These are phyloP conservation scores for Podospora conica DNA, from an alignment of 495 filamentous ascomycete genomes.

Conservation along the genomic window DNA sequence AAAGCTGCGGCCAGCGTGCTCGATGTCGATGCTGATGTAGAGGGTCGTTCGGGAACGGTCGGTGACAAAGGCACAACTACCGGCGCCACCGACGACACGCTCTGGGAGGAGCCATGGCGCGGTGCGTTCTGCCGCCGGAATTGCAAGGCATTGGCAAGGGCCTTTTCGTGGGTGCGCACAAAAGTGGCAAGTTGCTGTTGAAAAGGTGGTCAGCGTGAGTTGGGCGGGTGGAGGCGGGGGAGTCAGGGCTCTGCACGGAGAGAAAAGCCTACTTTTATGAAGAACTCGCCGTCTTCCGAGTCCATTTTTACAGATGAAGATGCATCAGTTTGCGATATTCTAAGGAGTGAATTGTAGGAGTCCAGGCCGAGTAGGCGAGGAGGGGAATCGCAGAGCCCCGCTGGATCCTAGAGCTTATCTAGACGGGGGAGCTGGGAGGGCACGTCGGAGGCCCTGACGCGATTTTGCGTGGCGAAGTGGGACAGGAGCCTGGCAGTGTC, in stretches of 20 bases:
- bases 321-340: slow-evolving; percentile 32
- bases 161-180: slow-evolving; percentile 95
- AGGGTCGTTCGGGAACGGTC: slow-evolving; percentile 45
- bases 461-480: slow-evolving; percentile 20
- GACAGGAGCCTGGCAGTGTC: slow-evolving; percentile 27
- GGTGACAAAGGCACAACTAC: slow-evolving; percentile 43
- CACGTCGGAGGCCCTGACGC: slow-evolving; percentile 8
- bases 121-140: slow-evolving; percentile 58
- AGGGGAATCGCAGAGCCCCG: slow-evolving; percentile 1
- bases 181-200: slow-evolving; percentile 84
- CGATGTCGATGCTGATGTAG: slow-evolving; percentile 58
- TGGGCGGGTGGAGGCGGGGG: neutral
- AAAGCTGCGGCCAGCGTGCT: slow-evolving; percentile 75
- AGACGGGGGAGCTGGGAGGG: neutral
- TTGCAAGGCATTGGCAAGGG: slow-evolving; percentile 91
- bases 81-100: slow-evolving; percentile 44
- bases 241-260: neutral
- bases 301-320: slow-evolving; percentile 53
- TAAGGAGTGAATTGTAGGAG: slow-evolving; percentile 17
- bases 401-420: slow-evolving; percentile 6
- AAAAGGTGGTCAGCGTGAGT: slow-evolving; percentile 16
- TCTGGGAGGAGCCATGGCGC: slow-evolving; percentile 58
- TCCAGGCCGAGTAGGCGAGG: slow-evolving; percentile 9
- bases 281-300: slow-evolving; percentile 84
- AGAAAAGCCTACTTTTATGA: slow-evolving; percentile 62